Percentiles rank a stretch among this genome's conserved stretches.
Evolutionary conservation across 768 basidiomycete genomes (phyloP).

Genomic region (Boletus edulis): DNA sequence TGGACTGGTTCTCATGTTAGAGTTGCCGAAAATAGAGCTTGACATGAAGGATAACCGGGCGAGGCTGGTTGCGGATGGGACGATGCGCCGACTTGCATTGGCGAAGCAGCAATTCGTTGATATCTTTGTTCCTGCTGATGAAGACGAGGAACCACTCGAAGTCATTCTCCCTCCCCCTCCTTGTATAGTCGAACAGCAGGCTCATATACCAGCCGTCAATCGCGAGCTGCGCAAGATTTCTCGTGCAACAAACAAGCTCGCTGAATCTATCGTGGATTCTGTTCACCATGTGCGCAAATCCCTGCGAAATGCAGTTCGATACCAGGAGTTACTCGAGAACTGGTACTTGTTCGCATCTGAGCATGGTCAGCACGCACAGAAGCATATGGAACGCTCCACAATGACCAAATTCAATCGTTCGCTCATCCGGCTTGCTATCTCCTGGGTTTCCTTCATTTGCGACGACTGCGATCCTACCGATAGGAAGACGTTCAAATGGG

Average conservation of each 20-base stretch:
- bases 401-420: conserved; percentile 77
- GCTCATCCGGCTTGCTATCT: conserved; percentile 87
- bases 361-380: conserved; percentile 87
- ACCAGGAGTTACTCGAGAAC: conserved; percentile 86
- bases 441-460: conserved; percentile 98
- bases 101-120: conserved; percentile 80
- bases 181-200: conserved; percentile 76
- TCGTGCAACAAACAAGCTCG: conserved; percentile 85
- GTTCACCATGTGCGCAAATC: conserved; percentile 81
- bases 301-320: conserved; percentile 54
- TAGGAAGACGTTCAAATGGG: conserved; percentile 96
- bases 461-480: conserved; percentile 97
- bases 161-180: conserved; percentile 38
- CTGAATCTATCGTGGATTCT: conserved; percentile 90
- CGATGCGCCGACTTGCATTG: conserved; percentile 66
- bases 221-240: conserved; percentile 87
- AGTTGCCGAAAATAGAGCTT: conserved; percentile 74
- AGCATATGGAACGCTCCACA: conserved; percentile 76
- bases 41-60: conserved; percentile 85
- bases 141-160: conserved; percentile 55
- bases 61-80: conserved; percentile 89
- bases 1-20: conserved; percentile 78
- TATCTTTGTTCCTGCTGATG: conserved; percentile 58
- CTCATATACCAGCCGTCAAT: conserved; percentile 88
- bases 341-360: conserved; percentile 98